These are phyloP conservation scores for Coemansia sp. DNA, from an alignment of 192 early-diverging fungal genomes.

Conservation along the genomic window DNA sequence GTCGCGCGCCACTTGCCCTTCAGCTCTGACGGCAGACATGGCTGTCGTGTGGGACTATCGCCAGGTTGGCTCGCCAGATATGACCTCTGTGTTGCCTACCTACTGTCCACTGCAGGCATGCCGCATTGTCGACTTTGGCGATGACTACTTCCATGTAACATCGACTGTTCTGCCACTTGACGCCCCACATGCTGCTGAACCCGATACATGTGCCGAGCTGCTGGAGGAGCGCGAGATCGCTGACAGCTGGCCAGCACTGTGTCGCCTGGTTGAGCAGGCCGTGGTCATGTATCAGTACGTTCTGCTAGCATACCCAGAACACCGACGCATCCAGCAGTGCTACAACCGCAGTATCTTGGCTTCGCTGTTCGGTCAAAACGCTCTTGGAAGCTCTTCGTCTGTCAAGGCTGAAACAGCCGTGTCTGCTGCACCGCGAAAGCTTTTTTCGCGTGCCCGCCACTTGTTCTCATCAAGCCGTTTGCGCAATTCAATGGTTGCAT, in stretches of 20 bases:
- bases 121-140: constrained; percentile 41
- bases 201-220: constrained; percentile 47
- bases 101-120: constrained; percentile 46
- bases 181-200: constrained; percentile 10
- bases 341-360: constrained; percentile 54
- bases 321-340: constrained; percentile 51
- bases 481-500: constrained; percentile 6
- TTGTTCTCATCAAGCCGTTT: constrained; percentile 40
- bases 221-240: constrained; percentile 45
- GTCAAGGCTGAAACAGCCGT: constrained; percentile 34
- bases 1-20: constrained; percentile 31
- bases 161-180: constrained; percentile 42
- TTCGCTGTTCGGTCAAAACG: constrained; percentile 50
- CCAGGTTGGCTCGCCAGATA: constrained; percentile 19
- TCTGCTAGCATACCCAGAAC: constrained; percentile 47
- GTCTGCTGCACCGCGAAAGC: constrained; percentile 45
- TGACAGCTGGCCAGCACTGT: constrained; percentile 47
- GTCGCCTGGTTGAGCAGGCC: constrained; percentile 46
- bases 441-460: constrained; percentile 48
- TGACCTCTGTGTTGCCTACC: background rate
- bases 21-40: constrained; percentile 36
- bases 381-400: constrained; percentile 42
- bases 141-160: constrained; percentile 45
- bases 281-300: constrained; percentile 49
- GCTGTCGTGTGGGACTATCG: constrained; percentile 51